Evolutionary conservation across 1,139 yeast species (phyloP), one percentile per base, ranked within the genome.

Genomic region (Sugiyamaella castrensis): DNA sequence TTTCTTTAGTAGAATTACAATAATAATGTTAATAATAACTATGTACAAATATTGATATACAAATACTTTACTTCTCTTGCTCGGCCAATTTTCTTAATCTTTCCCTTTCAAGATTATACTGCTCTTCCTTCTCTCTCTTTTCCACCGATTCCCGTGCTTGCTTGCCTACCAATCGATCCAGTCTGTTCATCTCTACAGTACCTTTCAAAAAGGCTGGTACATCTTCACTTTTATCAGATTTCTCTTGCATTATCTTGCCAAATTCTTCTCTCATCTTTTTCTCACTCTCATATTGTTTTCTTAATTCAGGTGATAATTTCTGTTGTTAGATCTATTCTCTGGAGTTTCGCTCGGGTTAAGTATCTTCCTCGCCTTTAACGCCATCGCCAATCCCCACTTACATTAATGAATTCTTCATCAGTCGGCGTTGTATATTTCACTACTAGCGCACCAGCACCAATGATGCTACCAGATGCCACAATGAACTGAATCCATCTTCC

Each of bases 391-490:
- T n/a, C 31, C 28, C 7, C 16, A 51, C 64, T 49, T 50, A 60
- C 62, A 12, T 82, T 79, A 39, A 89, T 76, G 47, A 89, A 69
- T 62, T 89, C 78, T 58, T 88, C 96, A 58, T 87, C 95, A 0
- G 92, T 77, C 1, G 96, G 96, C 0, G 88, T 83, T 2, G 91
- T 80, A 64, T 79, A 85, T 54, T 80, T 82, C 69, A 70, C 84
- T 26, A 84, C 71, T 4, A 85, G 55, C 1, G 81, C 79, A 7
- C 96, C 96, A 0, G 80, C 62, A 2, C 83, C 86, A 10, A 86
- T 71, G 24, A 88, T 82, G 8, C 77, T 72, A 30, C 79, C 79
- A 11, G 85, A 84, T 8, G 78, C 80, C 12, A 76, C 39, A 11
- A 54, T 74, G n/a, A 80, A 82, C 51, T 80, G 73, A 6, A 79